Evolutionary conservation across 345 rosid genomes (phyloP).

Genomic region (Salix dunnii): DNA sequence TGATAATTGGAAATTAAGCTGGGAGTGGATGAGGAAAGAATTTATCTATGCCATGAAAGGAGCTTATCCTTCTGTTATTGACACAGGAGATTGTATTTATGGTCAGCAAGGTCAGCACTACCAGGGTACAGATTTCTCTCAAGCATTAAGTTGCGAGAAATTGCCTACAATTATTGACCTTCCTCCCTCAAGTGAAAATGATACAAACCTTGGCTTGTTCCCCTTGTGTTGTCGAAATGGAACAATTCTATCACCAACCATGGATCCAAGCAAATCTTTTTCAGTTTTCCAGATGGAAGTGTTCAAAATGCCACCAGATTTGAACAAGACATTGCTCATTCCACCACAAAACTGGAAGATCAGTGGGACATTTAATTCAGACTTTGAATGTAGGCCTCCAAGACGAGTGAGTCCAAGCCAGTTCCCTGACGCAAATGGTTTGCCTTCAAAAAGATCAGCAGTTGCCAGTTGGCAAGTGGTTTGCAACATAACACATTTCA

Average conservation of each 20-base stretch:
- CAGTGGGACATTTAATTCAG: slow-evolving; percentile 34
- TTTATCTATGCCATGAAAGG: slow-evolving; percentile 49
- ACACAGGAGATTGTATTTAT: slow-evolving; percentile 38
- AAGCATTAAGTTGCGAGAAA: slow-evolving; percentile 39
- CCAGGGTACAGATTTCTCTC: slow-evolving; percentile 34
- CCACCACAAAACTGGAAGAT: slow-evolving; percentile 53
- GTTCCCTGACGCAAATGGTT: slow-evolving; percentile 37
- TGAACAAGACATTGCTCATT: slow-evolving; percentile 34
- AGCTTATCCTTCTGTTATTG: slow-evolving; percentile 36
- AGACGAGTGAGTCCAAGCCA: slow-evolving; percentile 36
- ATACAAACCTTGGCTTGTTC: slow-evolving; percentile 37
- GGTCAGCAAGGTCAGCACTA: slow-evolving; percentile 41
- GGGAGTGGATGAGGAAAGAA: slow-evolving; percentile 59
- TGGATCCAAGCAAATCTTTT: slow-evolving; percentile 35
- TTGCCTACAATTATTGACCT: slow-evolving; percentile 42
- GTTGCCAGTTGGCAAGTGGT: slow-evolving; percentile 55
- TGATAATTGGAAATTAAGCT: slow-evolving; percentile 59
- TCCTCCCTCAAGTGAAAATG: slow-evolving; percentile 37
- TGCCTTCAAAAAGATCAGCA: slow-evolving; percentile 32
- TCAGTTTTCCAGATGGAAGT: slow-evolving; percentile 46
- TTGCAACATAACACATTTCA: slow-evolving; percentile 46
- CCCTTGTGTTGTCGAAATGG: slow-evolving; percentile 55
- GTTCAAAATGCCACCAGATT: slow-evolving; percentile 51
- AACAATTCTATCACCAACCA: slow-evolving; percentile 34
- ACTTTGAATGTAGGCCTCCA: slow-evolving; percentile 45